Evolutionary conservation across 2,329 filamentous ascomycete genomes (phyloP).

Genomic region (Tolypocladium album): DNA sequence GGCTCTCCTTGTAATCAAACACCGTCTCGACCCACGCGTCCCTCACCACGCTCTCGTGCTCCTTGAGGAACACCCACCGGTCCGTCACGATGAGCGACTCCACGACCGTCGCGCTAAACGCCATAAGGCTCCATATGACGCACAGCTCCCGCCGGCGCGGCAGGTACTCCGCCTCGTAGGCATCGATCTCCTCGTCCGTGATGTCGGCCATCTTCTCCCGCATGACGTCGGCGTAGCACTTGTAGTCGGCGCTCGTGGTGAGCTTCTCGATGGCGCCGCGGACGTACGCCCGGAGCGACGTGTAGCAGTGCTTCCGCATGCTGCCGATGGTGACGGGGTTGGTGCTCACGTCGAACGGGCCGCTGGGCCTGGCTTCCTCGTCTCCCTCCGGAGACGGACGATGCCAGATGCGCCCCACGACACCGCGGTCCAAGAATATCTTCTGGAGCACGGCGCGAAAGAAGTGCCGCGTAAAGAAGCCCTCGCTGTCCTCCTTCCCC

Average conservation of each 20-base stretch:
- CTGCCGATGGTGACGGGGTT: slow-evolving; percentile 81
- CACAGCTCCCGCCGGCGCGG: slow-evolving; percentile 70
- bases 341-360: slow-evolving; percentile 47
- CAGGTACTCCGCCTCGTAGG: slow-evolving; percentile 56
- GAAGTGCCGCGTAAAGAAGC: slow-evolving; percentile 88
- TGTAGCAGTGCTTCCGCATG: slow-evolving; percentile 69
- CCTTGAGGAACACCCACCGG: slow-evolving; percentile 75
- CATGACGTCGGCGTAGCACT: slow-evolving; percentile 50
- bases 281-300: slow-evolving; percentile 65
- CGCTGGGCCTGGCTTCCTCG: slow-evolving; percentile 13
- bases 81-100: slow-evolving; percentile 88
- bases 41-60: slow-evolving; percentile 59
- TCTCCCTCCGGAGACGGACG: neutral
- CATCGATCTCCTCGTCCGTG: slow-evolving; percentile 62
- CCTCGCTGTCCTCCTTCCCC: slow-evolving; percentile 68
- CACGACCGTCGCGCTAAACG: slow-evolving; percentile 80
- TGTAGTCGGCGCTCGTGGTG: slow-evolving; percentile 43
- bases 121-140: slow-evolving; percentile 90
- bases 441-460: slow-evolving; percentile 84
- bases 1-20: slow-evolving; percentile 79
- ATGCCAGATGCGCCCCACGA: slow-evolving; percentile 53
- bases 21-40: slow-evolving; percentile 87
- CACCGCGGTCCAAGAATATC: slow-evolving; percentile 77
- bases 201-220: slow-evolving; percentile 54
- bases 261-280: slow-evolving; percentile 73